Percentiles rank a stretch among this genome's conserved stretches.
These are phyloP conservation scores for Lithospermum erythrorhizon DNA, from an alignment of 257 asterid genomes.

Conservation along the genomic window DNA sequence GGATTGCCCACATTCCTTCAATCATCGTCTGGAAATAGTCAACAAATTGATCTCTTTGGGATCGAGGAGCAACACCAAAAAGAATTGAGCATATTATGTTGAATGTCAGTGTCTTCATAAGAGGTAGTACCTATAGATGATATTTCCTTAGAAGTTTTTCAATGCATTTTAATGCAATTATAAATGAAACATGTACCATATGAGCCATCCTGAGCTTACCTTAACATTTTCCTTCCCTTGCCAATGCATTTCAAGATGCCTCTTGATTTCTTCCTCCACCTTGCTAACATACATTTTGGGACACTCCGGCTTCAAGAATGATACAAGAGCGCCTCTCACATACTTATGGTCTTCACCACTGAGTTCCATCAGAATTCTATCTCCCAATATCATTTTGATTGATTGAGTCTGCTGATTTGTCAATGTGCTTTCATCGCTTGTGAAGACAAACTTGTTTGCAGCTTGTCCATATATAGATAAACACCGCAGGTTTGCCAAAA, in stretches of 20 bases:
- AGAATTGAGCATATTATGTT: conserved; percentile 63
- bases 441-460: conserved; percentile 63
- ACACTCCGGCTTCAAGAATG: conserved; percentile 55
- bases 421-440: conserved; percentile 29
- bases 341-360: conserved; percentile 52
- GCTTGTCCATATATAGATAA: conserved; percentile 59
- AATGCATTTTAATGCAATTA: no score
- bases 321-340: conserved; percentile 44
- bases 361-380: conserved; percentile 48
- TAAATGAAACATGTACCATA: no score
- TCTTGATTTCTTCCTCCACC: conserved; percentile 39
- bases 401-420: conserved; percentile 49
- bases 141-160: neutral
- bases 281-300: conserved; percentile 49
- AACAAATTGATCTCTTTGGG: conserved; percentile 32
- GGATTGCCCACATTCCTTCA: conserved; percentile 59
- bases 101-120: conserved; percentile 66
- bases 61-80: conserved; percentile 45
- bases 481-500: conserved; percentile 59
- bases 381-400: conserved; percentile 40
- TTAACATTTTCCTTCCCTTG: conserved; percentile 40
- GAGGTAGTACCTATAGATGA: conserved; percentile 41
- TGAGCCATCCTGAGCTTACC: conserved; percentile 16
- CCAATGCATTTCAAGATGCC: conserved; percentile 47
- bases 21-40: conserved; percentile 36